Evolutionary conservation across 2,329 filamentous ascomycete genomes (phyloP).

Genomic region (Colletotrichum theobromicola): DNA sequence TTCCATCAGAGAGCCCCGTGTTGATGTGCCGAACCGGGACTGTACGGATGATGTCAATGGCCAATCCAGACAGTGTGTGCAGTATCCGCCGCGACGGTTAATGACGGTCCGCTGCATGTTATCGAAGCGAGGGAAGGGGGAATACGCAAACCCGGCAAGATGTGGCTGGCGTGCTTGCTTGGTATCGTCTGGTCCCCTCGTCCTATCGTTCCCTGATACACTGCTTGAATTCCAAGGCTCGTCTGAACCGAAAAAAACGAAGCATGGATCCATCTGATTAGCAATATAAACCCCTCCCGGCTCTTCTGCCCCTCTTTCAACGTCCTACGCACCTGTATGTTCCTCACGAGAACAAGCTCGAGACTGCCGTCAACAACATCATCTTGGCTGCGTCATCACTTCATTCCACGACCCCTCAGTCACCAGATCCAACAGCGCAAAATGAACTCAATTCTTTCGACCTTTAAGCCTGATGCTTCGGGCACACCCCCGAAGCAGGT

Average conservation of each 20-base stretch:
- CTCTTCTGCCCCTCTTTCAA: background rate
- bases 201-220: background rate
- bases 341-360: background rate
- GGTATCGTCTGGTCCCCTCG: background rate
- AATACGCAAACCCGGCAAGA: background rate
- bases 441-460: slow-evolving; percentile 49
- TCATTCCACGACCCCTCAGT: background rate
- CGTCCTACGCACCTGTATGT: background rate
- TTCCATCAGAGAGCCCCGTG: background rate
- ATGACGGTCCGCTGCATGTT: background rate
- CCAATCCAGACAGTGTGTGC: background rate
- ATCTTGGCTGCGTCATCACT: slow-evolving; percentile 2
- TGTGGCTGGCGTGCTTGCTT: background rate
- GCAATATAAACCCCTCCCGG: background rate
- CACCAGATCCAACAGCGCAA: slow-evolving; percentile 5
- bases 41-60: slow-evolving; percentile 6
- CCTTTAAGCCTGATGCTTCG: slow-evolving; percentile 43
- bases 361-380: background rate
- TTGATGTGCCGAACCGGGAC: background rate
- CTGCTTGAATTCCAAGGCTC: background rate
- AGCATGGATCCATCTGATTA: background rate
- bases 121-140: background rate
- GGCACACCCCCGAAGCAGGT: slow-evolving; percentile 45
- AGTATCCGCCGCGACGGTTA: background rate
- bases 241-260: background rate